Evolutionary conservation across 306 rosid genomes (phyloP).

Genomic region (Prunus mongolica): DNA sequence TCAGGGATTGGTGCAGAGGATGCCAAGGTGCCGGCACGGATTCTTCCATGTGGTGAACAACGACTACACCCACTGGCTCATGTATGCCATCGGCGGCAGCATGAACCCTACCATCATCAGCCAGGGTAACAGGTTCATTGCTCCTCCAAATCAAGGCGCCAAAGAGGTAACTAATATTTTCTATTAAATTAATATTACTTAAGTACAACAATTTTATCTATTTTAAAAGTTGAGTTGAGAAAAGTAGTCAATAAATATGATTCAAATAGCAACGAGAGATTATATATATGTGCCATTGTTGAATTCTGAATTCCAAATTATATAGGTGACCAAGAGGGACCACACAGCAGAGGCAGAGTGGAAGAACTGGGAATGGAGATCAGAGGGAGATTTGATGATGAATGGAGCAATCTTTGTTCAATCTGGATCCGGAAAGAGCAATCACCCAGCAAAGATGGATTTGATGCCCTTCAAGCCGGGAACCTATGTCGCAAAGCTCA

Average conservation of each 20-base stretch:
- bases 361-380: conserved; percentile 71
- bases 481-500: conserved; percentile 36
- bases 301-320: background rate
- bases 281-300: background rate
- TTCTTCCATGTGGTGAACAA: conserved; percentile 72
- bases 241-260: no score
- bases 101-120: conserved; percentile 63
- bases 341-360: conserved; percentile 30
- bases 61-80: conserved; percentile 76
- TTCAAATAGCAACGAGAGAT: no score
- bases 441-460: conserved; percentile 30
- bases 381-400: conserved; percentile 59
- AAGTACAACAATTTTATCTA: background rate
- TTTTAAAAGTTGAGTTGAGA: background rate
- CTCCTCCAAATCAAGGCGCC: background rate
- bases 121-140: conserved; percentile 76
- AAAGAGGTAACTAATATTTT: background rate
- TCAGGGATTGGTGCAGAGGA: conserved; percentile 58
- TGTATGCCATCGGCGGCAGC: conserved; percentile 93
- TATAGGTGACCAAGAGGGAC: conserved; percentile 68
- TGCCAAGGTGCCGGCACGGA: conserved; percentile 73
- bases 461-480: conserved; percentile 62
- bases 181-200: background rate
- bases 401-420: conserved; percentile 62
- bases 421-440: conserved; percentile 33